Evolutionary conservation across 2,329 filamentous ascomycete species (phyloP).

Genomic region (Chaetomium olivaceum): DNA sequence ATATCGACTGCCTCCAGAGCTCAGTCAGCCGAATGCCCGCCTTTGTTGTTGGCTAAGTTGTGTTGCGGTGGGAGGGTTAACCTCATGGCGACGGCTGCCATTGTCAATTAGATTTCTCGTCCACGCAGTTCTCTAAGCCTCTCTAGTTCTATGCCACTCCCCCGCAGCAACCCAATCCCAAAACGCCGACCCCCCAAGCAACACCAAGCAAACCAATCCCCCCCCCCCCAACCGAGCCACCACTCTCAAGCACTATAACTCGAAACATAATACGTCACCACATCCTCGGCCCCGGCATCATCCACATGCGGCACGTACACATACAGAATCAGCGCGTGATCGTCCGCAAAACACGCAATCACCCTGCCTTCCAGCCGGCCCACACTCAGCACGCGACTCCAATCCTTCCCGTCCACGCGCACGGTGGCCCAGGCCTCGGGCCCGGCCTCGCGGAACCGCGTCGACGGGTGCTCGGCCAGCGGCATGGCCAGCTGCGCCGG

Average conservation of each 20-base stretch:
- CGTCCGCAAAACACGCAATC: conserved; percentile 85
- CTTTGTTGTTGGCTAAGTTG: no score
- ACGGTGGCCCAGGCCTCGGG: conserved; percentile 87
- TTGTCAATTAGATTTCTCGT: neutral
- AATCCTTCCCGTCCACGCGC: conserved; percentile 88
- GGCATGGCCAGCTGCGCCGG: conserved; percentile 70
- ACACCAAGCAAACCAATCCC: neutral
- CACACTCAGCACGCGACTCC: conserved; percentile 91
- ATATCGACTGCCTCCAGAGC: no score
- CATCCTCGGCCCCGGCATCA: conserved; percentile 64
- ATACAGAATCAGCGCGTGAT: conserved; percentile 78
- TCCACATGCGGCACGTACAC: conserved; percentile 76
- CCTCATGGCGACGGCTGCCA: neutral
- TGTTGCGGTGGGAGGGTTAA: no score
- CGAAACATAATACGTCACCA: conserved; percentile 61
- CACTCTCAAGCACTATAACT: conserved; percentile 40
- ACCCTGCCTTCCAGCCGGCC: conserved; percentile 86
- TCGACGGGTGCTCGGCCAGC: conserved; percentile 78
- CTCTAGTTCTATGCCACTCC: no score
- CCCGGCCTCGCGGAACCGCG: conserved; percentile 72
- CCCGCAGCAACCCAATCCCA: neutral
- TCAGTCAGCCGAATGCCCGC: no score
- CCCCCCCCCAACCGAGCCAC: neutral
- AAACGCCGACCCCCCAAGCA: neutral
- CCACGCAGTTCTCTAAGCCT: neutral